Evolutionary conservation across 1,284 basidiomycete genomes (phyloP).

Genomic region (Meripilus lineatus): DNA sequence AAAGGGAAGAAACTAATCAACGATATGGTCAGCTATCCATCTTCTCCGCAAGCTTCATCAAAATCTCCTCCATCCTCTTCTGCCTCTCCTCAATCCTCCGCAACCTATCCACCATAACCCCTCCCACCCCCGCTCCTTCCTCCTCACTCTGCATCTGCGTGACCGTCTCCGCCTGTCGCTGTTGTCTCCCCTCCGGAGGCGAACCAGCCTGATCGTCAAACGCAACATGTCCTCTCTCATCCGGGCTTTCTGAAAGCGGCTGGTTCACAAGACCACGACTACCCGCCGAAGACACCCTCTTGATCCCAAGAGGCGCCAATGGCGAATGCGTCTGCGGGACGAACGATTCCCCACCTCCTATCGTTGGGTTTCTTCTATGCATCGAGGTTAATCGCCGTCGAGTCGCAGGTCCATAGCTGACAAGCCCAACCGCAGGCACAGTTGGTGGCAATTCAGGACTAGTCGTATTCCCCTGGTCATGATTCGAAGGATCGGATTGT

Average conservation of each 20-base stretch:
- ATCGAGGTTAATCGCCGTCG: constrained; percentile 51
- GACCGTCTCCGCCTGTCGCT: constrained; percentile 18
- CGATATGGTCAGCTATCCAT: constrained; percentile 7
- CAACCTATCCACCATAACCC: constrained; percentile 38
- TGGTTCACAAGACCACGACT: constrained; percentile 19
- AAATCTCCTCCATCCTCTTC: constrained; percentile 57
- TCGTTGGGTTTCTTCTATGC: constrained; percentile 2
- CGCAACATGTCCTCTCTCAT: constrained; percentile 17
- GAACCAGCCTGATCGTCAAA: background rate
- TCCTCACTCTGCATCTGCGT: constrained; percentile 41
- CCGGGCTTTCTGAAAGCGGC: constrained; percentile 30
- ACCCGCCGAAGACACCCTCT: no score
- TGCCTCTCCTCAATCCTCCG: constrained; percentile 58
- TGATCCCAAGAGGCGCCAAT: no score
- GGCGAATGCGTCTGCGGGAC: constrained; percentile 5
- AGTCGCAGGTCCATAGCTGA: constrained; percentile 58
- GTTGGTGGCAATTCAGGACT: constrained; percentile 10
- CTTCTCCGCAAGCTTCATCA: constrained; percentile 32
- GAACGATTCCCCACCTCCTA: background rate
- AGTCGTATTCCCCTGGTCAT: constrained; percentile 3
- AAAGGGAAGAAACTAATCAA: background rate
- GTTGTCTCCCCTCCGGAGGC: background rate
- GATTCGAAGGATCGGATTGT: constrained; percentile 21
- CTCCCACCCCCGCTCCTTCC: constrained; percentile 24
- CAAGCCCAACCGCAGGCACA: constrained; percentile 12